Evolutionary conservation across 176 grass and related monocot genomes (phyloP).

Genomic region (Aegilops sharonensis): DNA sequence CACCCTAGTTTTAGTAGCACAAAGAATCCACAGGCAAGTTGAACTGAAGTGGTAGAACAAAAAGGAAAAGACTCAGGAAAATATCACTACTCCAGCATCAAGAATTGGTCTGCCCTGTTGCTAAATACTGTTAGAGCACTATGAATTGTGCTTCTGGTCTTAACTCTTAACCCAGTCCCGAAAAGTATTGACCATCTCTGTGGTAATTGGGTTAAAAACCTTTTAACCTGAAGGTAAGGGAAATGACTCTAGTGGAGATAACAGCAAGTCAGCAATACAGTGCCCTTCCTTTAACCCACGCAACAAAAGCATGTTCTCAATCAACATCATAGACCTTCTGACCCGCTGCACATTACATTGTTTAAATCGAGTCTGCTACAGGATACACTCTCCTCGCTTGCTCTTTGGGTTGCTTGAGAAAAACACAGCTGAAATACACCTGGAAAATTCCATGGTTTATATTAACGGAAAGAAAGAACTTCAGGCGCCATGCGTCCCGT

Average conservation of each 20-base stretch:
- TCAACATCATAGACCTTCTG: background rate
- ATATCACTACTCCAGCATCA: background rate
- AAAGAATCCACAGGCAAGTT: background rate
- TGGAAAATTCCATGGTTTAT: background rate
- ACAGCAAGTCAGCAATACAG: too few species aligned
- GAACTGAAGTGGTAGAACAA: background rate
- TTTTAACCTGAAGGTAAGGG: background rate
- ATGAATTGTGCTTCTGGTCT: background rate
- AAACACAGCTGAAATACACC: background rate
- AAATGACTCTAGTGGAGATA: background rate
- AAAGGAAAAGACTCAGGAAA: background rate
- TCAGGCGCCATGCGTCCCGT: background rate
- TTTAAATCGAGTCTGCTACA: background rate
- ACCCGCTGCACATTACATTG: too few species aligned
- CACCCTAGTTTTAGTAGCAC: background rate
- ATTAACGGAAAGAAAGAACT: background rate
- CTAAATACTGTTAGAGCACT: background rate
- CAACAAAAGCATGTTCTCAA: background rate
- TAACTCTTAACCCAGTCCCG: background rate
- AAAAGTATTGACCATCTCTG: background rate
- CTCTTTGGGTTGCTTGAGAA: background rate
- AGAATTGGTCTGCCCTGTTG: background rate
- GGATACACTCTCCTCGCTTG: background rate
- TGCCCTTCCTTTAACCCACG: background rate
- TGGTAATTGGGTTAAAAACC: background rate